These are phyloP conservation scores for Akanthomyces uredinophilus DNA, from an alignment of 2,329 filamentous ascomycete genomes.

Conservation along the genomic window DNA sequence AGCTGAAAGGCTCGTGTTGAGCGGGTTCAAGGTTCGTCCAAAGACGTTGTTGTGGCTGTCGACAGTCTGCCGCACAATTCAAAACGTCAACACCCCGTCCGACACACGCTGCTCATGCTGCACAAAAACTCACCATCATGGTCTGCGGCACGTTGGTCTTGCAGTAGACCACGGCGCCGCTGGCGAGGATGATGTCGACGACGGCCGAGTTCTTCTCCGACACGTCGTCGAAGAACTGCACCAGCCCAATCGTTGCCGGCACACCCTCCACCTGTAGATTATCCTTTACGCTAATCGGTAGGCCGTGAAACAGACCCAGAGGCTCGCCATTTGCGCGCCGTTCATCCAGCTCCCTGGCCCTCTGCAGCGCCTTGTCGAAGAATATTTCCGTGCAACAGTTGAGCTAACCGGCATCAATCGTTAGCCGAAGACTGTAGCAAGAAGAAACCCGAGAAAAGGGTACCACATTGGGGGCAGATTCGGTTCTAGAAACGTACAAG, in stretches of 20 bases:
- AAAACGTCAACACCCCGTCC: background rate
- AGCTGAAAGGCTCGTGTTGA: slow-evolving; percentile 49
- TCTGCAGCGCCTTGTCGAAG: slow-evolving; percentile 31
- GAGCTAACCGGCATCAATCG: slow-evolving; percentile 6
- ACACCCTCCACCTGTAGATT: slow-evolving; percentile 21
- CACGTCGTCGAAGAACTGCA: slow-evolving; percentile 22
- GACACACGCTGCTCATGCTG: too few species aligned
- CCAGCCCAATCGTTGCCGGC: slow-evolving; percentile 22
- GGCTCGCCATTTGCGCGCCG: slow-evolving; percentile 14
- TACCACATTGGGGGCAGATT: background rate
- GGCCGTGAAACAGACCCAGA: slow-evolving; percentile 19
- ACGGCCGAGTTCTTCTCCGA: slow-evolving; percentile 20
- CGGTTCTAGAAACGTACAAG: slow-evolving; percentile 20
- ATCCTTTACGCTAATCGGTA: slow-evolving; percentile 25
- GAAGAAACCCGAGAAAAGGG: background rate
- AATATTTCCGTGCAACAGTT: slow-evolving; percentile 41
- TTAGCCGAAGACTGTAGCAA: background rate
- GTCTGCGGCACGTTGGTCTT: slow-evolving; percentile 15
- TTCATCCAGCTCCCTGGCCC: slow-evolving; percentile 19
- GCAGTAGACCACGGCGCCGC: slow-evolving; percentile 26
- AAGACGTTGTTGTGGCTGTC: slow-evolving; percentile 44
- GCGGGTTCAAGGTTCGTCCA: slow-evolving; percentile 53
- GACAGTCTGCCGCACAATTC: slow-evolving; percentile 17
- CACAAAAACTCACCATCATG: background rate
- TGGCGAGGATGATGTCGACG: slow-evolving; percentile 22